Conservation (phyloP, 164 flowering plant genomes). For the Annona cherimola region DNA sequence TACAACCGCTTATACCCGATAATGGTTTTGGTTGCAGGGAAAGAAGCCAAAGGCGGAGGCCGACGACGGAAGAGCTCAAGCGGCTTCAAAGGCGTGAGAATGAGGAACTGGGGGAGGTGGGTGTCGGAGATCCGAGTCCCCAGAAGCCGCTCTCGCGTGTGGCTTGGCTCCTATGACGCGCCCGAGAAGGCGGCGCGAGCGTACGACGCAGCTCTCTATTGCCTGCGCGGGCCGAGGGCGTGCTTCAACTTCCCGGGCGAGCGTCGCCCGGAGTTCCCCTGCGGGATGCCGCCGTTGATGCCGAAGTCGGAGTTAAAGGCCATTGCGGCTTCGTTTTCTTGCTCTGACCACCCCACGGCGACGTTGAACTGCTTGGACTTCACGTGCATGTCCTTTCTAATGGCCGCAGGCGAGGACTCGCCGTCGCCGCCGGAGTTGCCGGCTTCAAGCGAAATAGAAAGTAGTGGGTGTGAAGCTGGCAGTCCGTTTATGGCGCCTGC, state of each 20-base stretch:
- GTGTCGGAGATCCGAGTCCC: slow-evolving; percentile 45
- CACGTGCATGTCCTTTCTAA: not conserved
- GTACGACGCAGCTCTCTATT: slow-evolving; percentile 39
- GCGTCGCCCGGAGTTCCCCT: slow-evolving; percentile 19
- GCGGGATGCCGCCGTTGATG: not conserved
- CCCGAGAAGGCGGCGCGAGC: slow-evolving; percentile 48
- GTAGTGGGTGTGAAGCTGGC: not conserved
- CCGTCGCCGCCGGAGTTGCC: not conserved
- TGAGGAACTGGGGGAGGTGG: slow-evolving; percentile 45
- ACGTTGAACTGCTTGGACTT: not conserved
- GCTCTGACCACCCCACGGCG: not conserved
- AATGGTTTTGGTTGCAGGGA: slow-evolving; percentile 9
- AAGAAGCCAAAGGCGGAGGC: not conserved
- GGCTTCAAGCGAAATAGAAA: not conserved
- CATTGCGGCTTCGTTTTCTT: slow-evolving; percentile 23
- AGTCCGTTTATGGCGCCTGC: not conserved
- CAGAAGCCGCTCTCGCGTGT: slow-evolving; percentile 31
- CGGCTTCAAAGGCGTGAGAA: slow-evolving; percentile 30
- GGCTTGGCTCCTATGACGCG: slow-evolving; percentile 44
- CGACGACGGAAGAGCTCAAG: slow-evolving; percentile 1
- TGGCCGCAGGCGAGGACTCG: too few species aligned
- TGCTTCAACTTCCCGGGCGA: slow-evolving; percentile 29
- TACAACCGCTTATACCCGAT: not conserved
- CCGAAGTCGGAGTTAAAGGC: slow-evolving; percentile 21
- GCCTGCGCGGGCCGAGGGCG: slow-evolving; percentile 27